A percentile compares a stretch with the other conserved stretches of the same genome.
Conservation (phyloP, 1,284 basidiomycete species). For the Ustilago cynodontis region DNA sequence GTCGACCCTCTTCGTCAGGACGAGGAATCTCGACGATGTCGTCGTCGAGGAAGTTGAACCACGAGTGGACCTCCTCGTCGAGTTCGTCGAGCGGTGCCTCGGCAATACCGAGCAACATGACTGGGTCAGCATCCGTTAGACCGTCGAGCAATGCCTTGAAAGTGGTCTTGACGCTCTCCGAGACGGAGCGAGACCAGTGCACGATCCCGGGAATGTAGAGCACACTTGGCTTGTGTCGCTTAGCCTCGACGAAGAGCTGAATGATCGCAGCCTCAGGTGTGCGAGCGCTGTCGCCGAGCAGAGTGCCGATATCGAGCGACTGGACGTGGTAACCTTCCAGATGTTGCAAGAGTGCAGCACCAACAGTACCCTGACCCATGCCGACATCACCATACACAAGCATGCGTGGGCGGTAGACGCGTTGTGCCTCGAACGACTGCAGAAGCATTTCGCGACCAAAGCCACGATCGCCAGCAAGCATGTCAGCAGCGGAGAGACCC, state of each 20-base stretch:
- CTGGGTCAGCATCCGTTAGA: slow-evolving; percentile 88
- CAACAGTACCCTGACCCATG: slow-evolving; percentile 91
- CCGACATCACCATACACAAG: slow-evolving; percentile 84
- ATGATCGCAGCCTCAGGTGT: slow-evolving; percentile 92
- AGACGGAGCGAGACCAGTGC: slow-evolving; percentile 86
- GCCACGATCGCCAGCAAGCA: slow-evolving; percentile 48
- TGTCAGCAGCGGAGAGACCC: slow-evolving; percentile 47
- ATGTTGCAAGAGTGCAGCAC: slow-evolving; percentile 89
- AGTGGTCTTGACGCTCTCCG: slow-evolving; percentile 85
- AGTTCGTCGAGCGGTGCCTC: slow-evolving; percentile 81
- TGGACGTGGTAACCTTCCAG: slow-evolving; percentile 96
- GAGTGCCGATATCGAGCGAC: slow-evolving; percentile 86
- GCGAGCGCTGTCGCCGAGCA: slow-evolving; percentile 89
- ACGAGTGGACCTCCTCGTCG: slow-evolving; percentile 84
- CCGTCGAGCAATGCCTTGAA: slow-evolving; percentile 91
- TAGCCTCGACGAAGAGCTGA: slow-evolving; percentile 97
- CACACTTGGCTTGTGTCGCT: slow-evolving; percentile 94
- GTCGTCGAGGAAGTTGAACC: slow-evolving; percentile 87
- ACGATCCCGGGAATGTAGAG: slow-evolving; percentile 91
- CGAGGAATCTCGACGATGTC: slow-evolving; percentile 78
- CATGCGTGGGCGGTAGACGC: slow-evolving; percentile 90
- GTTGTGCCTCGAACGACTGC: slow-evolving; percentile 87
- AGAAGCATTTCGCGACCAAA: slow-evolving; percentile 66
- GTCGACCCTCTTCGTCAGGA: slow-evolving; percentile 74
- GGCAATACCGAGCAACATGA: slow-evolving; percentile 88